Percentiles rank a stretch among this genome's conserved stretches.
Evolutionary conservation across 306 rosid species (phyloP).

Genomic region (Cercis canadensis): DNA sequence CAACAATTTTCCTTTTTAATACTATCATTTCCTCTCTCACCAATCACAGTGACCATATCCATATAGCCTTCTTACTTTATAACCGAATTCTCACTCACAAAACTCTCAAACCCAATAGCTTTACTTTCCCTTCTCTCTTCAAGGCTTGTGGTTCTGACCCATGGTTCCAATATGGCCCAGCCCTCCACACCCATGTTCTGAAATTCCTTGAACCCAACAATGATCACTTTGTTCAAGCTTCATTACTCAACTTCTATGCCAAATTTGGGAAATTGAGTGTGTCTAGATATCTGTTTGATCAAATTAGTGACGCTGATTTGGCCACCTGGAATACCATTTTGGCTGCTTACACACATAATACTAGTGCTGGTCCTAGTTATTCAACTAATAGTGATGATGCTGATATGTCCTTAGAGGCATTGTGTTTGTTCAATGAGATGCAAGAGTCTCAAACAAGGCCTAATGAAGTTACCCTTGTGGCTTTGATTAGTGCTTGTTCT

Average conservation of each 20-base stretch:
- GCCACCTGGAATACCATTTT: slow-evolving; percentile 14
- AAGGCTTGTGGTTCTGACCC: slow-evolving; percentile 10
- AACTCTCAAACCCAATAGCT: slow-evolving; percentile 16
- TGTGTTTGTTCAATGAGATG: slow-evolving; percentile 4
- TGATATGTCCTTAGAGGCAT: slow-evolving; percentile 7
- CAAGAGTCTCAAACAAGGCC: not conserved
- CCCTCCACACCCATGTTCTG: slow-evolving; percentile 19
- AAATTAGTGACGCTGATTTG: slow-evolving; percentile 7
- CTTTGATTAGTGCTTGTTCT: slow-evolving; percentile 10
- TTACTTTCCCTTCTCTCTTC: slow-evolving; percentile 24
- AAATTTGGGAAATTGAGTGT: slow-evolving; percentile 1
- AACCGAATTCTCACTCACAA: slow-evolving; percentile 2
- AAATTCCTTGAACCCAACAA: slow-evolving; percentile 14
- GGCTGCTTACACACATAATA: not conserved
- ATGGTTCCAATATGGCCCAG: slow-evolving; percentile 9
- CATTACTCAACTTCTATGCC: slow-evolving; percentile 18
- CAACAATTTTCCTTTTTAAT: slow-evolving; percentile 26
- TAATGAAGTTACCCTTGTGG: slow-evolving; percentile 16
- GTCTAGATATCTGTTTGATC: slow-evolving; percentile 18
- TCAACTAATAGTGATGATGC: not conserved
- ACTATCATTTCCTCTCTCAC: slow-evolving; percentile 8
- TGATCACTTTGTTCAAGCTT: slow-evolving; percentile 18
- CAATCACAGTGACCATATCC: slow-evolving; percentile 6
- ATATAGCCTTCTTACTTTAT: slow-evolving; percentile 1
- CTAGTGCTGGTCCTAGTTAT: not conserved